Evolutionary conservation across 441 rosid species (phyloP), one percentile per base, ranked within the genome.

Genomic region (Croton setiger): DNA sequence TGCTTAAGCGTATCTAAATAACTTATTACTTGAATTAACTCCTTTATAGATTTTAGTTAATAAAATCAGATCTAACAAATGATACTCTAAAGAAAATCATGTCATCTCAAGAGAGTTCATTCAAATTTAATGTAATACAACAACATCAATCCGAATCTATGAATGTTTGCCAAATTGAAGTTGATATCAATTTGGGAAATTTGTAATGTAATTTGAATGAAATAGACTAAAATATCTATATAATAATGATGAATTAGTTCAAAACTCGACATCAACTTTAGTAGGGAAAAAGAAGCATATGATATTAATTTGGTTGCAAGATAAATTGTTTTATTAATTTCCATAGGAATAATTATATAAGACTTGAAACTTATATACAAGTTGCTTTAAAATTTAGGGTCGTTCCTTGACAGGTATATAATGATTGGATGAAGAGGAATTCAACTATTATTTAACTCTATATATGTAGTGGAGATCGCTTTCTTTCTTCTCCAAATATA

Each of bases 401-500:
- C 41, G 57, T 20, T 58, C 21, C 27, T 21, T 36, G 62, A 10
- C 48, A 59, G 61, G 55, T 55, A 7, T 39, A 31, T 41, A 64
- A 63, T 70, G 52, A 77, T 64, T 59, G 33, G 69, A 69, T 45
- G 53, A 18, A 18, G 66, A 69, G 64, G 31, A 27, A 27, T 27
- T 27, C 31, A 27, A 27, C 31, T n/a, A n/a, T n/a, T n/a, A n/a
- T n/a, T n/a, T n/a, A n/a, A n/a, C n/a, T n/a, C n/a, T n/a, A 33
- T 53, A 66, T 39, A 41, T 5, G n/a, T 9, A 61, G 70, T 78
- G 73, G 74, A 27, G 47, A 71, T 66, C 70, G 58, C 73, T 60
- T 68, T 69, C 63, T 47, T 13, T 48, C 49, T 55, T 52, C 41
- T 41, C 23, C 35, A 78, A 37, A 37, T 37, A 37, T 37, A 1